These are phyloP conservation scores for Viola odorata DNA, from an alignment of 345 rosid genomes.

Conservation along the genomic window DNA sequence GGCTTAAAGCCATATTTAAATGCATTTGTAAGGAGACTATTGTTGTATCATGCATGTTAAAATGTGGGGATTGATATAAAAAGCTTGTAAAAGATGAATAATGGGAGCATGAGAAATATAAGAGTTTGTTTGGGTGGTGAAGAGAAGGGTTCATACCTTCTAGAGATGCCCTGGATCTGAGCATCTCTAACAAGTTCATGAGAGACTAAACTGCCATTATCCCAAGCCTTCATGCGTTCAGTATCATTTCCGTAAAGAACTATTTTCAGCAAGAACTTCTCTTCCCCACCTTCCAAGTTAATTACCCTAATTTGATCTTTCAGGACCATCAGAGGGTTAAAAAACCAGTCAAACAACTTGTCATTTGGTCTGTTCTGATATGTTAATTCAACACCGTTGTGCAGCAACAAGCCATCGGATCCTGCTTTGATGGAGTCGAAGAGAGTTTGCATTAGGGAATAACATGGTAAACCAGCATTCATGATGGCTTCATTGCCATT, in stretches of 20 bases:
- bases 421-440: slow-evolving; percentile 57
- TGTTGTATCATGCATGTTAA: too few species aligned
- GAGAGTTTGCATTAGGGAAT: slow-evolving; percentile 46
- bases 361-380: slow-evolving; percentile 66
- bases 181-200: slow-evolving; percentile 61
- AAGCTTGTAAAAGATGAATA: too few species aligned
- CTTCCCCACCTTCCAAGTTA: slow-evolving; percentile 51
- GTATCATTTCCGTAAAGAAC: slow-evolving; percentile 53
- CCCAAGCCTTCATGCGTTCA: slow-evolving; percentile 54
- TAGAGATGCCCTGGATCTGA: slow-evolving; percentile 67
- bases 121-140: not conserved
- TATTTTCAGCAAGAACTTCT: slow-evolving; percentile 52
- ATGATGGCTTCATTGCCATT: slow-evolving; percentile 39
- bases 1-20: too few species aligned
- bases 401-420: slow-evolving; percentile 51
- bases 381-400: slow-evolving; percentile 57
- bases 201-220: slow-evolving; percentile 39
- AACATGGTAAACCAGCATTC: slow-evolving; percentile 61
- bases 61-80: too few species aligned
- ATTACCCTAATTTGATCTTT: slow-evolving; percentile 65
- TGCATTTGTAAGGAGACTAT: too few species aligned
- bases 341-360: slow-evolving; percentile 69
- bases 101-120: not conserved
- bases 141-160: slow-evolving; percentile 50
- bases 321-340: slow-evolving; percentile 61